Conservation (phyloP, 2,329 filamentous ascomycete species). For the Fusarium acutatum region DNA sequence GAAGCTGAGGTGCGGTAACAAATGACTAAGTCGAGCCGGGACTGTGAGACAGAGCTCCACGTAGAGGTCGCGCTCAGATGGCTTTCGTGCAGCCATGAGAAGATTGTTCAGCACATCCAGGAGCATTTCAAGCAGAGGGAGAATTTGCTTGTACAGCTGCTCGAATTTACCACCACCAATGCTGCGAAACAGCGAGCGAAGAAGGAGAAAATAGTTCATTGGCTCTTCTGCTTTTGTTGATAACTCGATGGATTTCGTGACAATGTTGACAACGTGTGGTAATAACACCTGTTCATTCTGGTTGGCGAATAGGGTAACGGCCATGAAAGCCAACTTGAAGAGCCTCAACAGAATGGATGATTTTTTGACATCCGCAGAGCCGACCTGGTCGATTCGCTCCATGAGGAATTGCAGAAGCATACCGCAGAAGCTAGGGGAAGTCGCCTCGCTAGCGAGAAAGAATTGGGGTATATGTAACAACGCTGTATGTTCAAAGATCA, state of each 20-base stretch:
- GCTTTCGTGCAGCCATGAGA: conserved; percentile 87
- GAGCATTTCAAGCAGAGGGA: conserved; percentile 96
- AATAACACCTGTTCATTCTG: conserved; percentile 96
- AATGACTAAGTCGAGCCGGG: conserved; percentile 89
- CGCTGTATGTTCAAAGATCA: conserved; percentile 96
- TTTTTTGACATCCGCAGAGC: conserved; percentile 89
- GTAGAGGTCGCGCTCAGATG: conserved; percentile 91
- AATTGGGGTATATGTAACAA: conserved; percentile 97
- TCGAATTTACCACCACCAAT: conserved; percentile 98
- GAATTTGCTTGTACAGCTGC: conserved; percentile 96
- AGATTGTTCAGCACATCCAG: conserved; percentile 97
- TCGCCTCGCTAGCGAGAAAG: conserved; percentile 97
- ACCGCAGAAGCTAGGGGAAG: conserved; percentile 95
- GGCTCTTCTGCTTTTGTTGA: conserved; percentile 96
- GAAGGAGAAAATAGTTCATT: conserved; percentile 96
- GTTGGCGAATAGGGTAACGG: conserved; percentile 91
- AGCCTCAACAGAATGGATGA: conserved; percentile 91
- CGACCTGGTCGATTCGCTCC: conserved; percentile 95
- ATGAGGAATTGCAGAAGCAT: conserved; percentile 98
- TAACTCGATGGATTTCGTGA: conserved; percentile 95
- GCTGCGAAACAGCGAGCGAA: conserved; percentile 92
- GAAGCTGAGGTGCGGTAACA: conserved; percentile 93
- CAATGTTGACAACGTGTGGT: conserved; percentile 95
- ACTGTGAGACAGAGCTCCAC: conserved; percentile 97
- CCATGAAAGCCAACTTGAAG: conserved; percentile 99